Conservation (phyloP, 352 stramenopile species). For the Globisporangium yorkense region DNA sequence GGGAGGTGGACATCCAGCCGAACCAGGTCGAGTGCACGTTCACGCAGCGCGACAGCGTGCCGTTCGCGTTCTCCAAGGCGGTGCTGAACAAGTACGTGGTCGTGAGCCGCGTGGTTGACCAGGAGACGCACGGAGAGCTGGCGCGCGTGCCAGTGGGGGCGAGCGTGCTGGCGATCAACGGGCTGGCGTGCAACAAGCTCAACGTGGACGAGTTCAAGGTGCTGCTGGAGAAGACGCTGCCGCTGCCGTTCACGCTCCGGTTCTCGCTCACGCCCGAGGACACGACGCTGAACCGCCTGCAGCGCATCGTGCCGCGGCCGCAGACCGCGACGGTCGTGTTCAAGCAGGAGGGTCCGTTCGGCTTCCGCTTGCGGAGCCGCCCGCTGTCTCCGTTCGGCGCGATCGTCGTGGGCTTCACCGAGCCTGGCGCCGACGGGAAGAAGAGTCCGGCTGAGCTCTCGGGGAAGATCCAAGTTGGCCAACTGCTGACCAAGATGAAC, state of each 20-base stretch:
- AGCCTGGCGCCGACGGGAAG: conserved; percentile 30
- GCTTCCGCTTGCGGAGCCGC: conserved; percentile 67
- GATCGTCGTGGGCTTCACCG: conserved; percentile 75
- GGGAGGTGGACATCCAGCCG: conserved; percentile 62
- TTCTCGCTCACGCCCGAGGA: conserved; percentile 69
- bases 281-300: conserved; percentile 37
- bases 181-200: conserved; percentile 63
- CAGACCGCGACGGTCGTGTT: conserved; percentile 61
- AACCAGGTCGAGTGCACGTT: conserved; percentile 69
- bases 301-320: conserved; percentile 41
- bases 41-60: conserved; percentile 31
- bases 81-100: conserved; percentile 69
- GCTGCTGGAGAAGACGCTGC: conserved; percentile 40
- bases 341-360: conserved; percentile 67
- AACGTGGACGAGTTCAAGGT: conserved; percentile 58
- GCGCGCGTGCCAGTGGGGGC: conserved; percentile 46
- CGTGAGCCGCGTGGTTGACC: conserved; percentile 44
- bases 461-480: conserved; percentile 64
- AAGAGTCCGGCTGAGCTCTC: conserved; percentile 59
- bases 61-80: conserved; percentile 65
- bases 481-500: conserved; percentile 61
- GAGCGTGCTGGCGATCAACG: conserved; percentile 70
- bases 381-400: conserved; percentile 54
- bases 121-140: conserved; percentile 29
- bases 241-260: conserved; percentile 49